Conservation (phyloP, 2,329 filamentous ascomycete genomes). For the Exophiala sp. region DNA sequence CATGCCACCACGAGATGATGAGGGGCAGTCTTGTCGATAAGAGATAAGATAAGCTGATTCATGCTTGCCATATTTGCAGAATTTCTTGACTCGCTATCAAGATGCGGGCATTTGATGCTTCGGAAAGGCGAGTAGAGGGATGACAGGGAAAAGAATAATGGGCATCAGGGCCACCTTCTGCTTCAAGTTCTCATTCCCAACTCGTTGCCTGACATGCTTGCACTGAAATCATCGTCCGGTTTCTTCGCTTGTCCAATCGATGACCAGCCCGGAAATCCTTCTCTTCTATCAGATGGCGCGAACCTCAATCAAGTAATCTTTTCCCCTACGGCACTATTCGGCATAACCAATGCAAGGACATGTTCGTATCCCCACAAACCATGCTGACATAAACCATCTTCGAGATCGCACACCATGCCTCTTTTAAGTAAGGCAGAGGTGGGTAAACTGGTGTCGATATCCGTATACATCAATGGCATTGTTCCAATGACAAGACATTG, state of each 20-base stretch:
- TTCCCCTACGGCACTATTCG: conserved; percentile 7
- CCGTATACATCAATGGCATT: too few relatives aligned
- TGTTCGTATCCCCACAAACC: too few relatives aligned
- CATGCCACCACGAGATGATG: conserved; percentile 15
- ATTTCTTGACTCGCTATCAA: not conserved
- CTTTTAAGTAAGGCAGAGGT: conserved; percentile 3
- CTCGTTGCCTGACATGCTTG: not conserved
- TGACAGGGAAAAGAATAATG: too few relatives aligned
- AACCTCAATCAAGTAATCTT: conserved; percentile 21
- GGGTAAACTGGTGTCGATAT: not conserved
- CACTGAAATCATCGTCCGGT: not conserved
- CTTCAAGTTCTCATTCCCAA: not conserved
- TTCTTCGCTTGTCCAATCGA: not conserved
- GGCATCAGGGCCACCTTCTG: too few relatives aligned
- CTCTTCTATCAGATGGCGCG: conserved; percentile 1
- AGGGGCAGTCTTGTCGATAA: not conserved
- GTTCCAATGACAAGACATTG: too few relatives aligned
- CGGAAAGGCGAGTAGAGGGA: too few relatives aligned
- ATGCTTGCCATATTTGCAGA: conserved; percentile 10
- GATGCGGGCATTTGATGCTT: too few relatives aligned
- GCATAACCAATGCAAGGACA: not conserved
- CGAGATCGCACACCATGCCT: conserved; percentile 5
- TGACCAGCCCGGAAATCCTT: not conserved
- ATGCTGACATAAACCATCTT: not conserved
- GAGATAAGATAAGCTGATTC: conserved; percentile 5